These are phyloP conservation scores for Zea luxurians DNA, from an alignment of 176 grass and related monocot genomes.

Conservation along the genomic window DNA sequence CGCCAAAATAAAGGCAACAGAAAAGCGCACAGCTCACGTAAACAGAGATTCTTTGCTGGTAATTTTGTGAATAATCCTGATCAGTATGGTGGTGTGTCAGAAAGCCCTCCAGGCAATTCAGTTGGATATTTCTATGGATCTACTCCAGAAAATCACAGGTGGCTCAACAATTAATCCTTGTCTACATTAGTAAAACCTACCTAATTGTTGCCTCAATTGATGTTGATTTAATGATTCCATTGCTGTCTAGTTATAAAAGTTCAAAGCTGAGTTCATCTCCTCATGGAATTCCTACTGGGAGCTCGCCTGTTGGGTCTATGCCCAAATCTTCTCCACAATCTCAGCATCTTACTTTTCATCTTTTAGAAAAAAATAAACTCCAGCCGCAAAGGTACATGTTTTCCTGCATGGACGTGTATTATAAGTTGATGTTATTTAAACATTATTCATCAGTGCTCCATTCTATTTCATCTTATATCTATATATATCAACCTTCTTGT, in stretches of 20 bases:
- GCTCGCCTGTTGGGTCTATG: slow-evolving; percentile 85
- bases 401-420: slow-evolving; percentile 11
- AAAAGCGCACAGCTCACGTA: slow-evolving; percentile 59
- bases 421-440: background rate
- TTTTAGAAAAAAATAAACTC: slow-evolving; percentile 92
- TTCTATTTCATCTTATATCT: slow-evolving; percentile 30
- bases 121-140: slow-evolving; percentile 96
- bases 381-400: slow-evolving; percentile 88
- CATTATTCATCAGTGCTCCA: background rate
- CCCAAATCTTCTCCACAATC: slow-evolving; percentile 90
- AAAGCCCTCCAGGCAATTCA: slow-evolving; percentile 92
- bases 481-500: slow-evolving; percentile 35
- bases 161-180: slow-evolving; percentile 14
- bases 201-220: slow-evolving; percentile 19
- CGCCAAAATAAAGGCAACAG: slow-evolving; percentile 71
- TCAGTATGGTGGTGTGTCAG: slow-evolving; percentile 62
- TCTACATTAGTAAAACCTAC: slow-evolving; percentile 20
- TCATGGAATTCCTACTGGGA: slow-evolving; percentile 72
- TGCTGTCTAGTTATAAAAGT: slow-evolving; percentile 45
- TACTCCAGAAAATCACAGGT: slow-evolving; percentile 94
- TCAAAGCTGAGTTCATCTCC: slow-evolving; percentile 84
- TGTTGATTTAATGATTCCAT: slow-evolving; percentile 27
- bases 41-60: slow-evolving; percentile 87
- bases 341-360: slow-evolving; percentile 90
- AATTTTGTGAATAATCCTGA: slow-evolving; percentile 60